Evolutionary conservation across 2,329 filamentous ascomycete genomes (phyloP).

Genomic region (Pestalotiopsis sp.): DNA sequence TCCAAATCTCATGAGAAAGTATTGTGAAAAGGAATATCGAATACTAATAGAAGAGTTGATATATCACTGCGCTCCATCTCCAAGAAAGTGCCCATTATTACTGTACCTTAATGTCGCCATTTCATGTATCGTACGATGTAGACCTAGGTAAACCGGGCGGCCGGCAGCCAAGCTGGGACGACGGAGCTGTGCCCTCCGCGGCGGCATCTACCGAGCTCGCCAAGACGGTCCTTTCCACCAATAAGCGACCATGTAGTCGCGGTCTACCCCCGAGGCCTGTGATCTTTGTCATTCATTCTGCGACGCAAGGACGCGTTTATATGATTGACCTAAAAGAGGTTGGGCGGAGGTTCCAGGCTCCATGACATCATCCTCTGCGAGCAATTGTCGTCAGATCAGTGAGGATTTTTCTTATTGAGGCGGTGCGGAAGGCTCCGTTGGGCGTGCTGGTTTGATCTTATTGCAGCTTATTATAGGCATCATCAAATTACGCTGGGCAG

Average conservation of each 20-base stretch:
- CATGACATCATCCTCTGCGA: neutral
- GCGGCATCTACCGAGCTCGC: neutral
- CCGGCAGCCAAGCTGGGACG: neutral
- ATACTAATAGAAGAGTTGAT: neutral
- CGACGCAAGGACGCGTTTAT: neutral
- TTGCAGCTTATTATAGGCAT: neutral
- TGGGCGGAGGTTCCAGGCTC: neutral
- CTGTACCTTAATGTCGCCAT: neutral
- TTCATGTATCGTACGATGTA: neutral
- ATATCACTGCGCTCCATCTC: neutral
- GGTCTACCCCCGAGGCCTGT: neutral
- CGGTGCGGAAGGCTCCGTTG: neutral
- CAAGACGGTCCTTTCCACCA: neutral
- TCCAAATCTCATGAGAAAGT: too few species aligned
- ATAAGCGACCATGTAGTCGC: neutral
- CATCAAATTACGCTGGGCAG: neutral
- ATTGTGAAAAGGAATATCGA: too few species aligned
- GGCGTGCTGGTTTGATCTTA: neutral
- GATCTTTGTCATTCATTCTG: neutral
- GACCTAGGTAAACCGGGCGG: neutral
- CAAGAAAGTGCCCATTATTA: too few species aligned
- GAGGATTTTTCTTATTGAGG: neutral
- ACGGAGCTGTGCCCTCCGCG: constrained; percentile 1
- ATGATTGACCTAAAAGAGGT: neutral
- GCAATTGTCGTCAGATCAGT: too few species aligned